These are phyloP conservation scores for Kernera saxatilis DNA, from an alignment of 345 rosid species.

Conservation along the genomic window DNA sequence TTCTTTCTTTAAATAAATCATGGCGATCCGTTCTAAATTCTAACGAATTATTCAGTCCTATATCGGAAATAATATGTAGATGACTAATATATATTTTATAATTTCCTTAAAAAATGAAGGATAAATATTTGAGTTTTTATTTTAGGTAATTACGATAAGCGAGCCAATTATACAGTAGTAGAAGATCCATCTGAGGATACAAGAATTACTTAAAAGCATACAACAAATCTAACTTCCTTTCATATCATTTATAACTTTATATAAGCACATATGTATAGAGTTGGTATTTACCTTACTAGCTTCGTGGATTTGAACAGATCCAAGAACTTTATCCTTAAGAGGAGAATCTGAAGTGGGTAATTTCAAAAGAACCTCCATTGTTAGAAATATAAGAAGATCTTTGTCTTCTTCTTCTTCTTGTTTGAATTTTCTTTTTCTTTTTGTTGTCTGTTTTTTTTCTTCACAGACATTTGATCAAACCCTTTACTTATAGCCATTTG, in stretches of 20 bases:
- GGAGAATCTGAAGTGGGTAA: conserved; percentile 24
- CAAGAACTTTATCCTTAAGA: conserved; percentile 31
- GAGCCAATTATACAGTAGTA: neutral
- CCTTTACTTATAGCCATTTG: conserved; percentile 32
- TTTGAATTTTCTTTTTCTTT: neutral
- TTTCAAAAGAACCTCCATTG: conserved; percentile 40
- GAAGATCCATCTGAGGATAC: neutral
- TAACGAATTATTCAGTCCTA: neutral
- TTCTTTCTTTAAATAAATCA: neutral
- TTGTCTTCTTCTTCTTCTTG: conserved; percentile 16
- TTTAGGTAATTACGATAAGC: neutral
- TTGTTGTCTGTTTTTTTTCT: conserved; percentile 2
- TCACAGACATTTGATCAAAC: conserved; percentile 7
- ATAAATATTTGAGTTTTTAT: neutral
- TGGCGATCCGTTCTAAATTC: neutral
- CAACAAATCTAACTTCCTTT: neutral
- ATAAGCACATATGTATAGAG: neutral
- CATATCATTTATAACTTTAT: neutral
- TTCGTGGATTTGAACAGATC: conserved; percentile 26
- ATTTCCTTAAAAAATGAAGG: neutral
- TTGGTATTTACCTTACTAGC: conserved; percentile 23
- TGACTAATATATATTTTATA: neutral
- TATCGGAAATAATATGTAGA: neutral
- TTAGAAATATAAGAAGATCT: conserved; percentile 4
- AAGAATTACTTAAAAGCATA: neutral